Percentiles rank a stretch among this genome's conserved stretches.
These are phyloP conservation scores for Ettlia oleoabundans DNA, from an alignment of 139 green algal species.

Conservation along the genomic window DNA sequence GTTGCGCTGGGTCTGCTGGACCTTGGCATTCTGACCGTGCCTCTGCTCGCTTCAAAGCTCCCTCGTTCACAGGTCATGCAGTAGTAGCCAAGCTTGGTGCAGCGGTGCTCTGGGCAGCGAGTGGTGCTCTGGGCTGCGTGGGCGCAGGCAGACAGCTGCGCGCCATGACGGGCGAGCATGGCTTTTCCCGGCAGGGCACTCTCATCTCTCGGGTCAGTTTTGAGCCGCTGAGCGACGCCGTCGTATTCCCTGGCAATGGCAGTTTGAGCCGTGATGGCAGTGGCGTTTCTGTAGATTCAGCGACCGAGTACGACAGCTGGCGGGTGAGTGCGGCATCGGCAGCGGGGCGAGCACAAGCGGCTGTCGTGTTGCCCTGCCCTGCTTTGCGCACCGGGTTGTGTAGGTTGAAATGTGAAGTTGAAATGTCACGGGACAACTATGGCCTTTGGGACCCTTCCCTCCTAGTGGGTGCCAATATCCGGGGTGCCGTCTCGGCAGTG, in stretches of 20 bases:
- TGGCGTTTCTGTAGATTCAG: constrained; percentile 2
- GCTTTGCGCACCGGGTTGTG: too few species aligned
- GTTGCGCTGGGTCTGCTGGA: too few species aligned
- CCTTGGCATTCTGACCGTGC: too few species aligned
- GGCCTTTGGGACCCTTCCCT: too few species aligned
- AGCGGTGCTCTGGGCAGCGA: background rate
- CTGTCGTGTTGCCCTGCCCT: too few species aligned
- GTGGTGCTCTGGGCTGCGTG: background rate
- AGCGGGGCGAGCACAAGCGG: too few species aligned
- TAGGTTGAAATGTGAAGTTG: too few species aligned
- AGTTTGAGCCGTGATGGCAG: constrained; percentile 1
- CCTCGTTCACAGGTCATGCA: too few species aligned
- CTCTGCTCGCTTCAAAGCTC: too few species aligned
- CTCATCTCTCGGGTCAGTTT: constrained; percentile 25
- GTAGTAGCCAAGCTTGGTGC: background rate
- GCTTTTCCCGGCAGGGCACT: background rate
- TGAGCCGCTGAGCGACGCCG: constrained; percentile 10
- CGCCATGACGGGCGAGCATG: background rate
- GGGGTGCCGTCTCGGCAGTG: too few species aligned
- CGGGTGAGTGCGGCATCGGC: constrained; percentile 19
- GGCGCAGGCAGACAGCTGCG: background rate
- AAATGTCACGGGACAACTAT: too few species aligned
- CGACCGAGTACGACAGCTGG: constrained; percentile 15
- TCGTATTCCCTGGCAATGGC: background rate
- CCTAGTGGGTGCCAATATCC: too few species aligned